Base-by-base conservation (phyloP, 176 grass and related monocot genomes). In the Guadua angustifolia region DNA sequence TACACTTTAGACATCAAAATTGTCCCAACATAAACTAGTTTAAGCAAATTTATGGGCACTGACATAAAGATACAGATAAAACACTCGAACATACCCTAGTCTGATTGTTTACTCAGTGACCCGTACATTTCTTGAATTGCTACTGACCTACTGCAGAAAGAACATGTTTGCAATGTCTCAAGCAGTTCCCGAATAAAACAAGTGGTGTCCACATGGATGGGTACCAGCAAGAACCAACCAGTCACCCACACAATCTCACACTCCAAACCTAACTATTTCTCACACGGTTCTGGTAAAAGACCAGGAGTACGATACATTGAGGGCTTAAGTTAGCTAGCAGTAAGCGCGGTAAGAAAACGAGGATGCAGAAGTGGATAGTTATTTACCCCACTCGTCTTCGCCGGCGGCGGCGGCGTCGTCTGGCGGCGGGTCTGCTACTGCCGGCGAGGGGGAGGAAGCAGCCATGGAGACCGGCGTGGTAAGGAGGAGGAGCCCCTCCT, bases 311-410 rank as follows among this genome's bases (percentile, higher is more conserved):
- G 14, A 26, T n/a, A 24, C 11, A 25, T 21, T 7, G 18, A 26
- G 69, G 2, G 43, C 7, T 19, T 5, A 63, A 72, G 66, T 55
- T 63, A 72, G 15, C 6, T 72, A 50, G 2, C 25, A 15, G 13
- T 71, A 73, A 43, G 57, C 7, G n/a, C 59, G 8, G 35, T 15
- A 68, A 67, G 47, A 57, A n/a, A 22, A 44, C 32, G 17, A 53
- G 14, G 3, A 14, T 29, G 32, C 32, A 29, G 1, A 36, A 67
- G 26, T 51, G 25, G 18, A 13, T 65, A 58, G 52, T 38, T 61
- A 63, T 32, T 80, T 71, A 86, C 84, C 84, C 77, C 84, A 86
- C 46, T 86, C 76, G 45, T 73, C 77, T 5, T 80, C 76, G 51
- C 8, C 60, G 65, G 42, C 66, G 26, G 67, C 4, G 59, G 35